These are phyloP conservation scores for Hyaloscypha hepaticicola DNA, from an alignment of 495 filamentous ascomycete genomes.

Conservation along the genomic window DNA sequence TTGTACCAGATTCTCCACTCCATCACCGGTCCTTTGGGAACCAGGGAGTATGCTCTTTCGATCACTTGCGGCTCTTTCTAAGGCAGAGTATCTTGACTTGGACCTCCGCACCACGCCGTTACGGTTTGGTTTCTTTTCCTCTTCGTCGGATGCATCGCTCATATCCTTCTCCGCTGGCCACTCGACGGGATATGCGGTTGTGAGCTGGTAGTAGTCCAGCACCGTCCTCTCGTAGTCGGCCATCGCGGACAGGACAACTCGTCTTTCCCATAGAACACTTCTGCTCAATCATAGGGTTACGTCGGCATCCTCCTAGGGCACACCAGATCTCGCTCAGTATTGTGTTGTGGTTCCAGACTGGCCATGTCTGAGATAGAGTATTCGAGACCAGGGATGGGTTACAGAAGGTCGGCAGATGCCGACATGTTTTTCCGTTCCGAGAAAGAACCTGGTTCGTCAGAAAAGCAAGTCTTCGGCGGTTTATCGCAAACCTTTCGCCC, in stretches of 20 bases:
- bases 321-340: neutral
- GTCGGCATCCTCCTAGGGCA: neutral
- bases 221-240: constrained; percentile 70
- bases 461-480: neutral
- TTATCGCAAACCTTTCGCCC: constrained; percentile 33
- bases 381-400: neutral
- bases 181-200: constrained; percentile 72
- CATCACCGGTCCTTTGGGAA: constrained; percentile 64
- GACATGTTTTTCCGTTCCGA: constrained; percentile 5
- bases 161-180: constrained; percentile 84
- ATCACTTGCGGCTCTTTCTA: constrained; percentile 70
- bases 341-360: neutral
- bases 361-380: neutral
- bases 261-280: neutral
- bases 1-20: constrained; percentile 73
- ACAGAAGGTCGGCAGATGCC: constrained; percentile 16
- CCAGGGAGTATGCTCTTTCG: constrained; percentile 64
- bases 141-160: constrained; percentile 67
- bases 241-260: constrained; percentile 34
- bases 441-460: neutral
- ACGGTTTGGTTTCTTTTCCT: constrained; percentile 37
- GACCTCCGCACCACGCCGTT: constrained; percentile 51
- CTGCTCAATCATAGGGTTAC: neutral
- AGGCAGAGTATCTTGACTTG: constrained; percentile 79
- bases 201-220: constrained; percentile 85